Percentiles rank a stretch among this genome's conserved stretches.
Conservation (phyloP, 2,329 filamentous ascomycete genomes). For the Aspergillus eucalypticola region DNA sequence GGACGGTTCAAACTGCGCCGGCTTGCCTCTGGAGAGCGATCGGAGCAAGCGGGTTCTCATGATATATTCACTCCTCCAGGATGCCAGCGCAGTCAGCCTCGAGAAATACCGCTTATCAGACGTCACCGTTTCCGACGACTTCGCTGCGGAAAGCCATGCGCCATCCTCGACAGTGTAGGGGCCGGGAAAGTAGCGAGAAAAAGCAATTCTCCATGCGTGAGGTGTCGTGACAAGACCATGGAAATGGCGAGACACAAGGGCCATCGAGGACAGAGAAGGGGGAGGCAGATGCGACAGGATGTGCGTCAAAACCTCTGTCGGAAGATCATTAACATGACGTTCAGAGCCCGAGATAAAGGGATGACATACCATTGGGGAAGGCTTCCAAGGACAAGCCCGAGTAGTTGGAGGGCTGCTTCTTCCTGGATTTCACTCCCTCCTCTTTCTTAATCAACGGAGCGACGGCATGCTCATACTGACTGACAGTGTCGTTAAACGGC, state of each 20-base stretch:
- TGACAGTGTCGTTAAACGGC: constrained; percentile 49
- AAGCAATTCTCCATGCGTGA: constrained; percentile 91
- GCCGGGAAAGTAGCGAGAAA: constrained; percentile 85
- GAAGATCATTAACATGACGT: constrained; percentile 15
- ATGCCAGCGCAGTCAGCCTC: constrained; percentile 77
- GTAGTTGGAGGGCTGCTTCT: constrained; percentile 48
- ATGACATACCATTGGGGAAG: constrained; percentile 75
- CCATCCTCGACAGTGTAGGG: constrained; percentile 58
- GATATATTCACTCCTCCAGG: constrained; percentile 95
- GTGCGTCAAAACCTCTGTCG: constrained; percentile 83
- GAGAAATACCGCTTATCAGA: constrained; percentile 79
- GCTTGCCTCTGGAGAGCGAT: constrained; percentile 79
- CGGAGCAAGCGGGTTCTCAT: constrained; percentile 80
- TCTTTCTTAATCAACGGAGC: constrained; percentile 38
- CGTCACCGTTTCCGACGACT: constrained; percentile 58
- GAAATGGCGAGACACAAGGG: constrained; percentile 84
- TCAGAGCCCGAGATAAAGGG: constrained; percentile 6
- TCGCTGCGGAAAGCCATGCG: constrained; percentile 46
- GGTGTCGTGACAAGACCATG: constrained; percentile 84
- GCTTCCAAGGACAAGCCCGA: constrained; percentile 53
- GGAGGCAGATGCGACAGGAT: constrained; percentile 87
- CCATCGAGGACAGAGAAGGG: constrained; percentile 76
- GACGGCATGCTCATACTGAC: constrained; percentile 56
- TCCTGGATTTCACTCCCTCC: constrained; percentile 53
- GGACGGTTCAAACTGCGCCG: constrained; percentile 55